Percentiles rank a stretch among this genome's conserved stretches.
These are phyloP conservation scores for Ganoderma sinense DNA, from an alignment of 1,284 basidiomycete genomes.

Conservation along the genomic window DNA sequence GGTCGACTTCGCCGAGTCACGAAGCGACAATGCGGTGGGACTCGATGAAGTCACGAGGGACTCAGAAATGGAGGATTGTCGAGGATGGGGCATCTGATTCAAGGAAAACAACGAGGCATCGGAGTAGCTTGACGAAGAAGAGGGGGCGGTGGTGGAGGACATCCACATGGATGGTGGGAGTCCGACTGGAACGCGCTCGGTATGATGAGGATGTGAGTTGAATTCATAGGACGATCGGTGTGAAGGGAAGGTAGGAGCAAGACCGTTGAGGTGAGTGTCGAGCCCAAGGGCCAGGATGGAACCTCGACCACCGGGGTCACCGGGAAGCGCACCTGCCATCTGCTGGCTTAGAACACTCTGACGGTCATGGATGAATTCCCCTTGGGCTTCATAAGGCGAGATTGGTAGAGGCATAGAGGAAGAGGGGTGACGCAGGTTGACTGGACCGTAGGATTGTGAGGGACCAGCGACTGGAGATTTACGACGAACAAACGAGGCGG, in stretches of 20 bases:
- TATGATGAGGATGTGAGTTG: slow-evolving; percentile 21
- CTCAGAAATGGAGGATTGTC: slow-evolving; percentile 36
- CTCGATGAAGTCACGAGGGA: slow-evolving; percentile 38
- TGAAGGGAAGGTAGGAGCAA: slow-evolving; percentile 26
- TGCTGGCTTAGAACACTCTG: slow-evolving; percentile 34
- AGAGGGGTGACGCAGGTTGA: slow-evolving; percentile 35
- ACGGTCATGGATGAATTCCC: slow-evolving; percentile 30
- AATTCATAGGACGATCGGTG: slow-evolving; percentile 30
- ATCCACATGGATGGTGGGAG: slow-evolving; percentile 84
- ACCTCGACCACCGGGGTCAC: slow-evolving; percentile 25
- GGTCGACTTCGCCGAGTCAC: slow-evolving; percentile 37
- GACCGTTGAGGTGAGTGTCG: slow-evolving; percentile 30
- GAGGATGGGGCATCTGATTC: slow-evolving; percentile 36
- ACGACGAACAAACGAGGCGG: slow-evolving; percentile 35
- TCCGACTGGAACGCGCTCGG: slow-evolving; percentile 60
- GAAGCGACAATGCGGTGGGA: slow-evolving; percentile 37
- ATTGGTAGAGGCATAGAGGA: slow-evolving; percentile 32
- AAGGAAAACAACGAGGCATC: slow-evolving; percentile 44
- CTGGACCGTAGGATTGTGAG: slow-evolving; percentile 34
- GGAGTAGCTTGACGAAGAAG: slow-evolving; percentile 48
- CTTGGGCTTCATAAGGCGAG: slow-evolving; percentile 29
- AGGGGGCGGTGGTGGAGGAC: slow-evolving; percentile 67
- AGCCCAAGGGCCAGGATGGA: slow-evolving; percentile 25
- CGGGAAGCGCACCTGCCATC: slow-evolving; percentile 26
- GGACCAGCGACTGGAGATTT: slow-evolving; percentile 38